Base-by-base conservation (phyloP, 2,329 filamentous ascomycete genomes). In the Xylaria sp. region DNA sequence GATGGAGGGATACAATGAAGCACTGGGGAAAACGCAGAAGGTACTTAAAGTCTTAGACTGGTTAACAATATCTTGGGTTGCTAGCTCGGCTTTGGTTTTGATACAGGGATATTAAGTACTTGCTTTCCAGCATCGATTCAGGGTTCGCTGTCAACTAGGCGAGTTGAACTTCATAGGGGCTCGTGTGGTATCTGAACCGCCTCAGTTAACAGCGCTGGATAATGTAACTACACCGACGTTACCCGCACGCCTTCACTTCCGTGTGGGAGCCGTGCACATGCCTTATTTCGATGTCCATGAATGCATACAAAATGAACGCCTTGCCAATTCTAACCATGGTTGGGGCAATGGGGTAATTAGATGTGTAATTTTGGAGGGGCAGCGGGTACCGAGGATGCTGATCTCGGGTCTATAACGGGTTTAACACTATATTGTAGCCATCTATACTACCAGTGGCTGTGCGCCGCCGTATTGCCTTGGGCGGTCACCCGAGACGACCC, bases 1-100 rank as follows among this genome's bases (percentile, higher is more conserved):
- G 63, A 74, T 76, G 74, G 75, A 53, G 10, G 68, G 63, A 9
- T 76, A 76, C 50, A 74, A 76, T 29, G 76, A 76, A 55, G 76
- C 75, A 25, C 64, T 75, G 60, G 68, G 67, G 44, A 62, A 62
- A 40, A 75, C 73, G 29, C 69, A 73, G 61, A 66, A 69, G 48
- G 25, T 73, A 35, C 51, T 75, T n/a, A 29, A 66, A 47, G 71
- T 74, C n/a, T 55, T 77, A 23, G 72, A 73, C 5, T 71, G 66
- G 69, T 54, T 75, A 51, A 65, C 70, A 57, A 71, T 73, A 18
- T 69, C 65, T 35, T 77, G 75, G 75, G 57, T 53, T 53, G 71
- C 65, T 13, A 74, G 72, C 40, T 68, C 68, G 32, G 54, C 71
- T 42, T 51, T 75, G 35, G 73, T 60, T 2, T 8, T 77, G 29